phyloP scores from a whole-genome alignment of 1,284 basidiomycete species.

The Acaromyces ingoldii region DNA sequence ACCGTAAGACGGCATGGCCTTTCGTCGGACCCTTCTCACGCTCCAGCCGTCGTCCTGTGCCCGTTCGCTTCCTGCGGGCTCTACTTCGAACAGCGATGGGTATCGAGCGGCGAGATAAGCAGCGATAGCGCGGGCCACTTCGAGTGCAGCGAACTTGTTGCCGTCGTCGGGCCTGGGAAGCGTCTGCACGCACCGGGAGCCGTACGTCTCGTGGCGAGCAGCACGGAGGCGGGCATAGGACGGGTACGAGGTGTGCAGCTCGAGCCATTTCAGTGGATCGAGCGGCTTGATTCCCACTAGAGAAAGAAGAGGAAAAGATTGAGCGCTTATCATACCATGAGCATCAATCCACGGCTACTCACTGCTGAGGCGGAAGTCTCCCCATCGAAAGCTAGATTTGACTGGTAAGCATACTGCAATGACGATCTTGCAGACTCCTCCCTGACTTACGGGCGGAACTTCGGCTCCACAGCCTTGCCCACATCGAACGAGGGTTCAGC shows the following conservation, averaged over 20 bases:
- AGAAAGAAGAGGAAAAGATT: too few relatives aligned
- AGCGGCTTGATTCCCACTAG: too few relatives aligned
- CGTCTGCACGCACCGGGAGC: neutral
- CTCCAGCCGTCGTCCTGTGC: constrained; percentile 8
- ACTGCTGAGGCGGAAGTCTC: too few relatives aligned
- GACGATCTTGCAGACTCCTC: too few relatives aligned
- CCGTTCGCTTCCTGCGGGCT: neutral
- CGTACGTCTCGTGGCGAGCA: constrained; percentile 11
- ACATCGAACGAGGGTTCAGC: too few relatives aligned
- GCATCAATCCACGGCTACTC: too few relatives aligned
- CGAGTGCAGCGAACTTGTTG: constrained; percentile 14
- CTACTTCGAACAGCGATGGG: constrained; percentile 11
- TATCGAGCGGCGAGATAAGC: constrained; percentile 12
- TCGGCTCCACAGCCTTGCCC: too few relatives aligned
- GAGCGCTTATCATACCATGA: too few relatives aligned
- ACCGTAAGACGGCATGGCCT: neutral
- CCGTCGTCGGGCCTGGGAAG: constrained; percentile 2
- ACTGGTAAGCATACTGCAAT: too few relatives aligned
- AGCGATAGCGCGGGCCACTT: constrained; percentile 14
- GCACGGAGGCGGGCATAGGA: constrained; percentile 13
- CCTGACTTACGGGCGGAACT: too few relatives aligned
- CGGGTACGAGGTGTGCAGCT: constrained; percentile 15
- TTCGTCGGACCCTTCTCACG: constrained; percentile 4
- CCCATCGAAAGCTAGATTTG: too few relatives aligned
- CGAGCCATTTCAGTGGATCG: too few relatives aligned